Base-by-base conservation (phyloP, 179 eudicot genomes). In the Beta macrorhiza region DNA sequence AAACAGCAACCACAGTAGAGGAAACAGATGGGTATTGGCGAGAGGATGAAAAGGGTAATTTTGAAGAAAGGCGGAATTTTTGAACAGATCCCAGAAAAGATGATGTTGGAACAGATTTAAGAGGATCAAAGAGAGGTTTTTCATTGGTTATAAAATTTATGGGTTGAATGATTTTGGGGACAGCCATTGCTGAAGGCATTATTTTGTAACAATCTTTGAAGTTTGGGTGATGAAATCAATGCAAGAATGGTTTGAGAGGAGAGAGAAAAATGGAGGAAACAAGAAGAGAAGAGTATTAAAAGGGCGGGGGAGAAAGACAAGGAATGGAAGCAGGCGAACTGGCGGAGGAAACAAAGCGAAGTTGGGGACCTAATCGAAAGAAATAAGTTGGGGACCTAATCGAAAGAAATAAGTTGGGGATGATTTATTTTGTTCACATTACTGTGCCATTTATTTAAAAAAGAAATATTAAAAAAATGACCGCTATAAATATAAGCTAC, bases 111-210 rank as follows among this genome's bases (percentile, higher is more conserved):
- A 25, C 3, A 78, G 83, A 70, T 62, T 78, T 83, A 52, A 80
- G 65, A 72, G 86, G 78, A 86, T 86, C 88, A 79, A 85, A 84
- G 2, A 79, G 42, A n/a, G 84, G 70, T 19, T 78, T 89, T 17
- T 89, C 89, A 55, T 72, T 74, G 80, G 92, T 91, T 87, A 92
- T 84, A 64, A 84, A 55, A 58, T 84, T 78, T n/a, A 88, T n/a
- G 82, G 89, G 88, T 59, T 90, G 92, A 49, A 86, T 79, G 67
- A 86, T 75, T 81, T 85, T 89, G 29, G 92, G 82, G 4, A 91
- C 68, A 51, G 88, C 85, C 53, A 88, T 83, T 57, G 89, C 75
- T 20, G 88, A 79, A 79, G 90, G 72, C 88, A 89, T 89, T 70
- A 81, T 77, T 69, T 59, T n/a, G 62, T 14, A 10, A 44, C 25